Evolutionary conservation across 2,329 filamentous ascomycete species (phyloP).

Genomic region (Colletotrichum gloeosporioides): DNA sequence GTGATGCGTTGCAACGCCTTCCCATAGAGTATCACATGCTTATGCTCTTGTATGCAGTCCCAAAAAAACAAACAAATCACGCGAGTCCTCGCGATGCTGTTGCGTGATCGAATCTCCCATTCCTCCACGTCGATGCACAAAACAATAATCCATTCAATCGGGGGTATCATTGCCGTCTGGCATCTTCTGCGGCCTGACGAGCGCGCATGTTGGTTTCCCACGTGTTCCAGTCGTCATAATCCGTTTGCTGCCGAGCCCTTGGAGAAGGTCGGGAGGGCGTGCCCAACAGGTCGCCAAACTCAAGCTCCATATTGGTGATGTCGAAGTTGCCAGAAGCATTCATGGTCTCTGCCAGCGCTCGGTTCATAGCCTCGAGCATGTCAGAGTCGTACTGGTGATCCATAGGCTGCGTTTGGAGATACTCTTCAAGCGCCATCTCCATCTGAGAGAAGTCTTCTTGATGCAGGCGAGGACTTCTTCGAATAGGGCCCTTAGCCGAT

Average conservation of each 20-base stretch:
- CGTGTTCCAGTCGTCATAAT: conserved; percentile 15
- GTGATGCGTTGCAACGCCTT: neutral
- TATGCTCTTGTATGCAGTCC: neutral
- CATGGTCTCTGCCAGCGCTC: conserved; percentile 16
- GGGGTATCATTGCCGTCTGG: neutral
- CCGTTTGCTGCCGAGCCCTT: neutral
- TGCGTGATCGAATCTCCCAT: neutral
- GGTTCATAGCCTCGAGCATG: conserved; percentile 20
- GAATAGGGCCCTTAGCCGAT: conserved; percentile 22
- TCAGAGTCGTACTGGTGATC: conserved; percentile 14
- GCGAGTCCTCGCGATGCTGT: neutral
- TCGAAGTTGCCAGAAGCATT: conserved; percentile 8
- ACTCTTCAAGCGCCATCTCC: conserved; percentile 16
- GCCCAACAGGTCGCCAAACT: conserved; percentile 15
- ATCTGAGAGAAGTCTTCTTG: conserved; percentile 17
- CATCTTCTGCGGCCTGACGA: conserved; percentile 6
- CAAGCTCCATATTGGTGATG: conserved; percentile 13
- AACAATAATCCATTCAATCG: neutral
- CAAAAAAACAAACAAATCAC: neutral
- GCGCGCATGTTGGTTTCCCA: conserved; percentile 7
- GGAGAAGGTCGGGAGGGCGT: conserved; percentile 7
- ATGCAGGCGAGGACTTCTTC: conserved; percentile 16
- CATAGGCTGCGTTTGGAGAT: conserved; percentile 10
- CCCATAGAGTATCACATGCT: neutral
- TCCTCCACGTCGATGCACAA: neutral